A percentile compares a stretch with the other conserved stretches of the same genome.
These are phyloP conservation scores for Pseudocercospora vitis DNA, from an alignment of 2,329 filamentous ascomycete genomes.

Conservation along the genomic window DNA sequence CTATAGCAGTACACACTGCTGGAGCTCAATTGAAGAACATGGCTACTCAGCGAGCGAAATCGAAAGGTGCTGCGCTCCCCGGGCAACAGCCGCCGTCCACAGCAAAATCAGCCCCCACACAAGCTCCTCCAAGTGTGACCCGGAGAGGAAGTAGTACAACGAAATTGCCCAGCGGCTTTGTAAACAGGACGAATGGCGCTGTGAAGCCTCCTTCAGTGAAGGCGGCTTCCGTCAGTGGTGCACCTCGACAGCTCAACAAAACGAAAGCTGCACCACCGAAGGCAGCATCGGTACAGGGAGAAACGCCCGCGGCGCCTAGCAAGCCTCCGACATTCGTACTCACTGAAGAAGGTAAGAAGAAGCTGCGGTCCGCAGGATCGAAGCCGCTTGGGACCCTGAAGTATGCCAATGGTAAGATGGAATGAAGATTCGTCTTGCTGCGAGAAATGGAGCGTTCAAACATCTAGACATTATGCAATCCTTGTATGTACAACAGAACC, in stretches of 20 bases:
- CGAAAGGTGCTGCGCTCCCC: slow-evolving; percentile 31
- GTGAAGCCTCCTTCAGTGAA: slow-evolving; percentile 7
- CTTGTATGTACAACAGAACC: neutral
- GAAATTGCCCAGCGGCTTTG: slow-evolving; percentile 12
- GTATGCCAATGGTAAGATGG: slow-evolving; percentile 27
- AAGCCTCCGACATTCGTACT: slow-evolving; percentile 14
- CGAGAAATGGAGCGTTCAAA: neutral
- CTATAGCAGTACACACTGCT: slow-evolving; percentile 37
- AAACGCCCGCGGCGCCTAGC: slow-evolving; percentile 19
- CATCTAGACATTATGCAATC: neutral
- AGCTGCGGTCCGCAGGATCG: slow-evolving; percentile 18
- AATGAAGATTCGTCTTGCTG: neutral
- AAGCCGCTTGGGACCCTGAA: slow-evolving; percentile 34
- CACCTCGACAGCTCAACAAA: neutral
- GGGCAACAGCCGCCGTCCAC: slow-evolving; percentile 23
- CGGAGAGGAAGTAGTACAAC: neutral
- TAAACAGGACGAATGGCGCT: neutral
- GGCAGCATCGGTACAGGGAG: slow-evolving; percentile 17
- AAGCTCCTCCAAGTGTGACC: neutral
- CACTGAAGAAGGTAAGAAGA: slow-evolving; percentile 16
- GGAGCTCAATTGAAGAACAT: slow-evolving; percentile 30
- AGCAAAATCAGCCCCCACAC: slow-evolving; percentile 2
- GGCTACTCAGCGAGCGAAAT: slow-evolving; percentile 31
- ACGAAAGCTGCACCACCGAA: slow-evolving; percentile 11
- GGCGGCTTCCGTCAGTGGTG: slow-evolving; percentile 10